phyloP scores from a whole-genome alignment of 2,329 filamentous ascomycete genomes.

The Orbilia blumenaviensis region DNA sequence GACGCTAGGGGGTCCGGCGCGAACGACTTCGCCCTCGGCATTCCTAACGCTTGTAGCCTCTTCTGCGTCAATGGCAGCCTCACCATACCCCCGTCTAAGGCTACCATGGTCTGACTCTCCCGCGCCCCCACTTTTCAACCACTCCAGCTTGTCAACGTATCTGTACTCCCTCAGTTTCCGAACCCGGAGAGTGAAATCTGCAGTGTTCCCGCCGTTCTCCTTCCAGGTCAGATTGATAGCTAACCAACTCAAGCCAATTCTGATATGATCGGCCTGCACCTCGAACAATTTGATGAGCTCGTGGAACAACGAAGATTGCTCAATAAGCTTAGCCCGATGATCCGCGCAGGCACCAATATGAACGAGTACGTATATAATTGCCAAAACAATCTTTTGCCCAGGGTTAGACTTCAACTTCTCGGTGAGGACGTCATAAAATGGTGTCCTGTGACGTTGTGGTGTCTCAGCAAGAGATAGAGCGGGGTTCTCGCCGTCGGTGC shows the following conservation, averaged over 20 bases:
- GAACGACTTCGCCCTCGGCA: conserved; percentile 33
- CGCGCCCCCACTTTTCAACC: conserved; percentile 62
- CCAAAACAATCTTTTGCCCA: conserved; percentile 73
- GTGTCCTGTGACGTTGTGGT: conserved; percentile 31
- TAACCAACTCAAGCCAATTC: conserved; percentile 81
- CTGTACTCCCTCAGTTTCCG: conserved; percentile 75
- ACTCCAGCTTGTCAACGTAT: conserved; percentile 73
- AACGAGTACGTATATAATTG: conserved; percentile 82
- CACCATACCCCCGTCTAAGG: background rate
- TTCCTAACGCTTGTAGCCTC: conserved; percentile 26
- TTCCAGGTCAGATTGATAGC: conserved; percentile 83
- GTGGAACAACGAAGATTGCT: conserved; percentile 78
- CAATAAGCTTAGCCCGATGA: conserved; percentile 76
- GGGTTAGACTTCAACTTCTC: conserved; percentile 53
- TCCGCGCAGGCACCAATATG: conserved; percentile 86
- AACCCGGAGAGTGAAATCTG: conserved; percentile 72
- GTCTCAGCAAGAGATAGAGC: conserved; percentile 20
- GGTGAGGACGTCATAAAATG: conserved; percentile 43
- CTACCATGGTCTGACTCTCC: conserved; percentile 21
- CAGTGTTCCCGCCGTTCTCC: conserved; percentile 76
- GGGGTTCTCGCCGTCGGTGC: background rate
- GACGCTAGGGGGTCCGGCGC: conserved; percentile 20
- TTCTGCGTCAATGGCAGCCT: conserved; percentile 3
- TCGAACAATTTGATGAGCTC: conserved; percentile 77
- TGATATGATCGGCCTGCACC: conserved; percentile 77